Conservation (phyloP, 1,284 basidiomycete genomes). For the Sphagnurus paluster region DNA sequence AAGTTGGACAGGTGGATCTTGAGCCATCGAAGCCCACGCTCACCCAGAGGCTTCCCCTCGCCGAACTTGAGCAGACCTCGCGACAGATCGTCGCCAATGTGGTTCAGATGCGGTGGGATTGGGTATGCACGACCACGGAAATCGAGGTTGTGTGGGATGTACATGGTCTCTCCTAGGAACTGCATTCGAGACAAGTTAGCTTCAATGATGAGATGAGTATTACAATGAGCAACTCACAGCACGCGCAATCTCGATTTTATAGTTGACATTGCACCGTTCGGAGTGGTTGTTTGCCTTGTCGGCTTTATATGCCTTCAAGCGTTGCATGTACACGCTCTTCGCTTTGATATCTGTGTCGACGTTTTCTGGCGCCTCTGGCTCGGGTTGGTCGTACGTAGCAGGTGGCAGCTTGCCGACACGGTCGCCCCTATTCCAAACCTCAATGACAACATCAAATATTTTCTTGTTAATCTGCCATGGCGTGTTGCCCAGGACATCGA, state of each 20-base stretch:
- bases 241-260: slow-evolving; percentile 96
- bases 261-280: slow-evolving; percentile 92
- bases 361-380: slow-evolving; percentile 67
- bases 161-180: slow-evolving; percentile 88
- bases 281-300: slow-evolving; percentile 82
- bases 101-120: slow-evolving; percentile 93
- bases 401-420: slow-evolving; percentile 80
- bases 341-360: slow-evolving; percentile 68
- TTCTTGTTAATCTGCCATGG: slow-evolving; percentile 86
- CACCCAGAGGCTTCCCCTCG: slow-evolving; percentile 79
- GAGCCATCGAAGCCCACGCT: slow-evolving; percentile 81
- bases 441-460: slow-evolving; percentile 49
- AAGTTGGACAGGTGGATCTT: slow-evolving; percentile 94
- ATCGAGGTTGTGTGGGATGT: slow-evolving; percentile 96
- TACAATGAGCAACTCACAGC: slow-evolving; percentile 55
- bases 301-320: slow-evolving; percentile 62
- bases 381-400: slow-evolving; percentile 54
- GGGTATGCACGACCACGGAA: slow-evolving; percentile 98
- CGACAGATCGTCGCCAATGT: slow-evolving; percentile 94
- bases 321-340: slow-evolving; percentile 59
- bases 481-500: slow-evolving; percentile 90
- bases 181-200: slow-evolving; percentile 24
- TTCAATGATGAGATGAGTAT: background rate
- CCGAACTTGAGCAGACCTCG: slow-evolving; percentile 89
- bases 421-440: slow-evolving; percentile 81